These are phyloP conservation scores for Colletotrichum ledebouriae DNA, from an alignment of 2,329 filamentous ascomycete genomes.

Conservation along the genomic window DNA sequence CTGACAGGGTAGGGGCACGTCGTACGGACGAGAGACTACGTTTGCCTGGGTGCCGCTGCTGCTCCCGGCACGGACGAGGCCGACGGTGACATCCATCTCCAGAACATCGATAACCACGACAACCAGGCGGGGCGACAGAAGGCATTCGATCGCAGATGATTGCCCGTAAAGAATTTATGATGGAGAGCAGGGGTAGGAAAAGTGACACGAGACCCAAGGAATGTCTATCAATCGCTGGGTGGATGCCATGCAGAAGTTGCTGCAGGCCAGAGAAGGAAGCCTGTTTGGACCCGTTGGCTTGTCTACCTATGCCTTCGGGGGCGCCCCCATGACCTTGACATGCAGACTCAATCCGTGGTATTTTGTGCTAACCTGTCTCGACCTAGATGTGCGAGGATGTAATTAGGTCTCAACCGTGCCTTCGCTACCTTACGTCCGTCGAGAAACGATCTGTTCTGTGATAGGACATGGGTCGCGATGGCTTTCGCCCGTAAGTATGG, in stretches of 20 bases:
- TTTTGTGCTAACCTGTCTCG: conserved; percentile 2
- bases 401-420: conserved; percentile 3
- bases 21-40: not conserved
- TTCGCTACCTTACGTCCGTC: conserved; percentile 20
- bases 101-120: not conserved
- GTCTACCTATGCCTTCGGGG: conserved; percentile 5
- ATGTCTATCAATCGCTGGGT: not conserved
- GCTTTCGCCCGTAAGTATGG: conserved; percentile 33
- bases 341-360: not conserved
- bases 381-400: not conserved
- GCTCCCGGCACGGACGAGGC: not conserved
- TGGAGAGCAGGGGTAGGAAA: not conserved
- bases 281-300: not conserved
- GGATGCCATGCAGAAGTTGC: not conserved
- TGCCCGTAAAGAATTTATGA: not conserved
- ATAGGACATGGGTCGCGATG: conserved; percentile 8
- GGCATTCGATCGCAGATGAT: conserved; percentile 14
- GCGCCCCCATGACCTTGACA: conserved; percentile 7
- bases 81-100: not conserved
- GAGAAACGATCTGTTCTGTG: conserved; percentile 5
- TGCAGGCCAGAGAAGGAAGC: not conserved
- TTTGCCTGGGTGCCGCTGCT: not conserved
- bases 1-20: not conserved
- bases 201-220: not conserved
- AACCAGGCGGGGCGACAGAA: not conserved